Base-by-base conservation (phyloP, 2,329 filamentous ascomycete genomes). In the Whalleya microplaca region DNA sequence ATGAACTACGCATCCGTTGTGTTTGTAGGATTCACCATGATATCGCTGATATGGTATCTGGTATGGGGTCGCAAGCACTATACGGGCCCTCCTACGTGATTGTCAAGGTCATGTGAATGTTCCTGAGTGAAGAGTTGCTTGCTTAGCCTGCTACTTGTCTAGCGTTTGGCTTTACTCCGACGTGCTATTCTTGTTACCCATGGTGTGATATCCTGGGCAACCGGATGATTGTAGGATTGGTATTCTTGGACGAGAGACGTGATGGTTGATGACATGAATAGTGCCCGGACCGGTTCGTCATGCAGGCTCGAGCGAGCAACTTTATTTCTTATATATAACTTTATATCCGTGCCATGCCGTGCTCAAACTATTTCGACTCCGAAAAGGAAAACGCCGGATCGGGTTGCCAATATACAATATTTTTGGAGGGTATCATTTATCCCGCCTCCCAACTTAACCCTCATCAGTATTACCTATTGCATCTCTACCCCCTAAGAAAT, bases 1-100 rank as follows among this genome's bases (percentile, higher is more conserved):
- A 87, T 91, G 78, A 92, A 92, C 78, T 92, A 90, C 72, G 88
- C 88, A 1, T 85, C 85, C 14, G 88, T 86, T 32, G 88, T 92
- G n/a, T 90, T 91, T 64, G 82, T 88, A 21, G 86, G 79, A 4
- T 87, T 89, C 59, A 80, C 83, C 52, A 47, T 77, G 41, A 80
- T 91, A 55, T 84, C 88, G 1, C 80, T 78, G 9, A 71, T 75
- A 7, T 92, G 88, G 87, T 92, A 92, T 75, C 76, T 84, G 63
- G 78, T 80, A 49, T 90, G 87, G 86, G 88, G 88, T 32, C 82
- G 84, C 73, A 83, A 85, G 74, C 84, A 91, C 73, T 90, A 90
- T 73, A 77, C 78, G 45, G 86, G 87, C 16, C 86, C 85, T 1
- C 84, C 81, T n/a, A 79, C 66, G 23, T 67, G 62, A 64, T 55